A percentile compares a stretch with the other conserved stretches of the same genome.
Evolutionary conservation across 2,329 filamentous ascomycete genomes (phyloP).

Genomic region (Neonectria punicea): DNA sequence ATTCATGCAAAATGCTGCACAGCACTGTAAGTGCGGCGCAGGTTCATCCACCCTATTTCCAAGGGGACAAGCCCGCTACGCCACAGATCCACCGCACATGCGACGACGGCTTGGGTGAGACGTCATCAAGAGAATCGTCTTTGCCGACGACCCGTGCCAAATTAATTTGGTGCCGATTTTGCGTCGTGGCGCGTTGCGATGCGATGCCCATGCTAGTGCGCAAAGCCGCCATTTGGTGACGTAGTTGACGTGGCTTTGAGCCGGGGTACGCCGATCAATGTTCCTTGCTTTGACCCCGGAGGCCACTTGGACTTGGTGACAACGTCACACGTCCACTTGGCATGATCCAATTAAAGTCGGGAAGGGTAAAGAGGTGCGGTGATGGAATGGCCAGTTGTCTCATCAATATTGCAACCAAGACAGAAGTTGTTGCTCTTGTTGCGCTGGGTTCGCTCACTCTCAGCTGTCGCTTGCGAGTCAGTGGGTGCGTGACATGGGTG

Average conservation of each 20-base stretch:
- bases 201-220: slow-evolving; percentile 31
- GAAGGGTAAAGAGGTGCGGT: slow-evolving; percentile 8
- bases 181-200: slow-evolving; percentile 30
- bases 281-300: slow-evolving; percentile 38
- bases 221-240: slow-evolving; percentile 35
- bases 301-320: slow-evolving; percentile 20
- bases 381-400: slow-evolving; percentile 24
- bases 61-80: slow-evolving; percentile 22
- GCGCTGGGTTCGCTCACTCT: slow-evolving; percentile 9
- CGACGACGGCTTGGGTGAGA: slow-evolving; percentile 34
- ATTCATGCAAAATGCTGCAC: not conserved
- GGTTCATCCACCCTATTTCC: slow-evolving; percentile 10
- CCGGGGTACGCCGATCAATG: slow-evolving; percentile 31
- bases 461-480: slow-evolving; percentile 6
- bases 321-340: slow-evolving; percentile 38
- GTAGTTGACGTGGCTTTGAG: slow-evolving; percentile 39
- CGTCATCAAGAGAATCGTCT: slow-evolving; percentile 39
- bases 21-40: not conserved
- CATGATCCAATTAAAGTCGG: slow-evolving; percentile 22
- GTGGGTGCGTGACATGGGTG: not conserved
- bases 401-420: slow-evolving; percentile 17
- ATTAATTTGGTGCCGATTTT: slow-evolving; percentile 3
- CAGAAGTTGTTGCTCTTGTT: slow-evolving; percentile 1
- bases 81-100: slow-evolving; percentile 28
- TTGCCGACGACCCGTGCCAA: slow-evolving; percentile 26